Base-by-base conservation (phyloP, 768 basidiomycete species). In the Termitomyces sp. region DNA sequence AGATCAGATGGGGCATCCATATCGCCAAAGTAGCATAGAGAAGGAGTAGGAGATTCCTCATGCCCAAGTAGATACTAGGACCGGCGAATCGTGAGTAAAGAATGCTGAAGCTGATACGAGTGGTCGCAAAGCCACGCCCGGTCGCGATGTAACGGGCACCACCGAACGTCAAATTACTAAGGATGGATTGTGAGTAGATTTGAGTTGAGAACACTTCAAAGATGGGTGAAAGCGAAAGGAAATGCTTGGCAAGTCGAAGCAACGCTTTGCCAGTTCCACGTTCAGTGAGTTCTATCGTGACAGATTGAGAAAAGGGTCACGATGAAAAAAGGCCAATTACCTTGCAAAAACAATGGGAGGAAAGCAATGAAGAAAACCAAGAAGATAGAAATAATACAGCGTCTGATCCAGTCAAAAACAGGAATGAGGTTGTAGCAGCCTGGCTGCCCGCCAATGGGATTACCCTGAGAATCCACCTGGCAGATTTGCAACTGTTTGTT, bases 131-230 rank as follows among this genome's bases (percentile, higher is more conserved):
- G 49, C 97, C 97, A 76, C 97, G 92, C 56, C 97, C 97, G 40
- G 97, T 99, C 42, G 97, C 97, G 60, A 99, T 99, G 69, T 99
- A 99, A 54, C 97, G 89, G 51, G 97, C 97, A 56, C 97, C 97
- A 75, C 97, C 97, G 64, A 96, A 98, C 2, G 91, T 88, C 78
- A 99, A 76, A 76, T 99, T 97, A 75, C 89, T 96, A 62, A 97
- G 78, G 68, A 98, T 96, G 56, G 97, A 89, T 69, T 98, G 91
- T 59, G 93, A 92, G 74, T 98, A 97, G 61, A 99, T 98, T 72
- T 97, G 95, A 1, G 96, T 99, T 33, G 93, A 95, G 76, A 98
- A 99, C 59, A 99, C 95, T 70, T 99, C 97, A 72, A 99, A 99
- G 53, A 98, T 81, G 13, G 97, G 97, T 42, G 97, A 98, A 50